phyloP scores from a whole-genome alignment of 306 rosid species.

The Glycine tomentella region DNA sequence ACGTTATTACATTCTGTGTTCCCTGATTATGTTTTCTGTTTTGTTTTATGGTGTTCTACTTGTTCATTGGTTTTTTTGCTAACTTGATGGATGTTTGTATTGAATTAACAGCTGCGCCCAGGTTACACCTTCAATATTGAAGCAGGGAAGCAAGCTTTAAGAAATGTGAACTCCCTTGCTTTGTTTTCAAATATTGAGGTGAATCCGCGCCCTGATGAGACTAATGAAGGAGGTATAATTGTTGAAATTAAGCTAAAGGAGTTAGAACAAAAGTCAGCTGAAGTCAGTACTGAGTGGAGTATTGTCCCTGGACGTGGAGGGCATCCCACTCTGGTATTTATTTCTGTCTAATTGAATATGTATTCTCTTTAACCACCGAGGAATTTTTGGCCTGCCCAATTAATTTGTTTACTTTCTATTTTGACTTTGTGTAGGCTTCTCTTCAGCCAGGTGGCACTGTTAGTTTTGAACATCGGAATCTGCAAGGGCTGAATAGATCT shows the following conservation, averaged over 20 bases:
- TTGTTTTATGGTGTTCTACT: constrained; percentile 25
- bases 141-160: constrained; percentile 98
- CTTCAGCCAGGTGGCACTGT: constrained; percentile 97
- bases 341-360: constrained; percentile 23
- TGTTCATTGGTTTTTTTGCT: constrained; percentile 25
- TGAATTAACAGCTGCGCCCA: constrained; percentile 73
- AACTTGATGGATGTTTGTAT: constrained; percentile 49
- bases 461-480: constrained; percentile 84
- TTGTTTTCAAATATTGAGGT: constrained; percentile 97
- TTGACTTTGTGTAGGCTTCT: constrained; percentile 74
- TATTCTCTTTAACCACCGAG: neutral
- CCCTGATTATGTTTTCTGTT: constrained; percentile 19
- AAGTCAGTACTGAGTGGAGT: constrained; percentile 96
- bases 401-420: constrained; percentile 37
- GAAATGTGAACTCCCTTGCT: constrained; percentile 86
- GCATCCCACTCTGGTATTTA: constrained; percentile 87
- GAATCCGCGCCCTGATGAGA: constrained; percentile 95
- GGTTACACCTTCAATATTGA: constrained; percentile 85
- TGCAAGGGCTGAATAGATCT: constrained; percentile 87
- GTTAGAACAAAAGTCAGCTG: constrained; percentile 91
- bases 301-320: constrained; percentile 97
- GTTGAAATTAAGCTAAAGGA: constrained; percentile 95
- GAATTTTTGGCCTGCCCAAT: constrained; percentile 5
- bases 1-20: neutral
- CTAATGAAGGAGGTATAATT: constrained; percentile 88